These are phyloP conservation scores for Trifolium fragiferum DNA, from an alignment of 306 rosid species.

Conservation along the genomic window DNA sequence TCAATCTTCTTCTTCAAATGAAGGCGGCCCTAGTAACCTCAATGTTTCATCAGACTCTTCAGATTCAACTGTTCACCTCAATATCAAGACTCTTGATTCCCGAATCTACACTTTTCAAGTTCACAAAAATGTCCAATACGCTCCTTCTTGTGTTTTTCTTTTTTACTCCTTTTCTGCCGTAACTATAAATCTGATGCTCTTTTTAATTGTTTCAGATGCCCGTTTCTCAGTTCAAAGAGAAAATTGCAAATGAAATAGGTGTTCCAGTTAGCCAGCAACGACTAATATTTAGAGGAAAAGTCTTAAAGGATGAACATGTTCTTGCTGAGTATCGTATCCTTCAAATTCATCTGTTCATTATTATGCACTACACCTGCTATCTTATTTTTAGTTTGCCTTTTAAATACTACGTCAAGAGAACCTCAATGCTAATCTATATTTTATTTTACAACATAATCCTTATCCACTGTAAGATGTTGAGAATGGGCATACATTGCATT, in stretches of 20 bases:
- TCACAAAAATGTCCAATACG: constrained; percentile 62
- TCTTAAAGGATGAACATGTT: constrained; percentile 80
- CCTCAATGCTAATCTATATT: constrained; percentile 37
- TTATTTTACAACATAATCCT: constrained; percentile 48
- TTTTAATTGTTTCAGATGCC: constrained; percentile 67
- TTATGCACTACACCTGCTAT: neutral
- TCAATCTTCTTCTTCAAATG: constrained; percentile 60
- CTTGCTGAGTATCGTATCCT: constrained; percentile 98
- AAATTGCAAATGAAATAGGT: constrained; percentile 78
- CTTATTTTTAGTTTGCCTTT: constrained; percentile 23
- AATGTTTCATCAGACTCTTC: constrained; percentile 55
- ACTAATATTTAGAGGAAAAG: constrained; percentile 93
- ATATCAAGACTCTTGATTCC: constrained; percentile 91
- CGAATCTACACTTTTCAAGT: constrained; percentile 74
- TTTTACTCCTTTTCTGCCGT: neutral
- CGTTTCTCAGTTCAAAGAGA: constrained; percentile 79
- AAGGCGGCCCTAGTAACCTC: constrained; percentile 69
- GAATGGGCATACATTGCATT: constrained; percentile 95
- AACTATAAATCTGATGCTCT: neutral
- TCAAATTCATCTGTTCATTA: constrained; percentile 9
- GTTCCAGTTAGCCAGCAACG: constrained; percentile 90
- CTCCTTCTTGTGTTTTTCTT: neutral
- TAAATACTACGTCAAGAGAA: neutral
- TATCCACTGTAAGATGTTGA: constrained; percentile 78
- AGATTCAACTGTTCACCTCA: constrained; percentile 77